Base-by-base conservation (phyloP, 1,139 yeast genomes). In the Zhuliangozyma blackwelliae region DNA sequence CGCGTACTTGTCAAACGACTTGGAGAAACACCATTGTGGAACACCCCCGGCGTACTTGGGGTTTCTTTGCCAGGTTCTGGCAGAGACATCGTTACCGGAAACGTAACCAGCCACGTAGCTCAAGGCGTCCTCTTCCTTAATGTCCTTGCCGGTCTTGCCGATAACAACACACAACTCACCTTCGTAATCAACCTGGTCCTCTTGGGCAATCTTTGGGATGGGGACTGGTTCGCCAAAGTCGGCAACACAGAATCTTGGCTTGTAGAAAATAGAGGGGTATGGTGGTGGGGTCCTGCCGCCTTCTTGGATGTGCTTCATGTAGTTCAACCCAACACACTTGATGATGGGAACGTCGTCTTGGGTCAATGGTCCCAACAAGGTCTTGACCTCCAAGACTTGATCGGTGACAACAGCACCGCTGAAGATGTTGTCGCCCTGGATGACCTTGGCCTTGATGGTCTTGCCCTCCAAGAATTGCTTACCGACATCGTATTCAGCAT, bases 1-100 rank as follows among this genome's bases (percentile, higher is more conserved):
- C 7, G 77, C 76, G 62, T 69, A 72, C n/a, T 71, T 70, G 41
- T 76, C 81, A 46, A 68, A 74, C 66, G 68, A 67, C 54, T 75
- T 75, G 5, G 77, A 75, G 28, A 66, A 51, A 27, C 65, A 55
- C 68, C 76, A 76, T 47, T 75, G 81, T 25, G 76, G 66, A 2
- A 75, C 75, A 25, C 76, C 75, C 32, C 49, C 49, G 10, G 49
- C 48, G 28, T 32, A 39, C 25, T 36, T 32, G 10, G 46, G 48
- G 29, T 63, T 56, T 31, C 60, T 53, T 46, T 75, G 80, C 79
- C 79, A 74, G 19, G 65, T 65, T 41, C 81, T 59, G 44, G 74
- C 77, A 5, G 78, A 71, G 13, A 75, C 71, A 47, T 75, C 82
- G 50, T 76, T 74, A 10, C 80, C 80, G 20, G 66, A 66, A 3